Base-by-base conservation (phyloP, 495 filamentous ascomycete genomes). In the Darksidea phi region DNA sequence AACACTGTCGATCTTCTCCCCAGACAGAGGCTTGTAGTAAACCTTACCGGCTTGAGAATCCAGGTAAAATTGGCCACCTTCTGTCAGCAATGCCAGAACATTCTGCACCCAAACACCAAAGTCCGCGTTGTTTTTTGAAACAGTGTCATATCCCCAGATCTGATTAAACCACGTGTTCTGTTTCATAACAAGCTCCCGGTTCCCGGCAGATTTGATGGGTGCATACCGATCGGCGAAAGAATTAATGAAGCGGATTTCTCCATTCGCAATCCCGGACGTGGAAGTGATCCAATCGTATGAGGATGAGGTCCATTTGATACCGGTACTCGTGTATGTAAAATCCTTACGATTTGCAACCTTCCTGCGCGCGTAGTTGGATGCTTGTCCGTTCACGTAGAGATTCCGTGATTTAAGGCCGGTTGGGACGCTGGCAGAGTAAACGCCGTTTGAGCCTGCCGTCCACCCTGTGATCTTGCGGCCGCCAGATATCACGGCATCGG, bases 51-150 rank as follows among this genome's bases (percentile, higher is more conserved):
- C 26, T 11, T 11, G 6, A 25, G 48, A 25, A 36, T 52, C 48
- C 25, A 32, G 26, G 23, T 32, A 52, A 23, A 26, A 52, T 23
- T 52, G 21, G 11, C 25, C 48, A 23, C 48, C 48, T n/a, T 52
- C 48, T 8, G 11, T 10, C 25, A 52, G 23, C 15, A 52, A 18
- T 8, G 48, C 6, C 10, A 52, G 48, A 7, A 23, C 23, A 52
- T 52, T 52, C 26, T 52, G 48, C 18, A 52, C 48, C 48, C 48
- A 52, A 52, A 52, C 21, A n/a, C 48, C 48, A 18, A 32, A 52
- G 23, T 52, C 48, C 8, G 48, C 48, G 23, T 52, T 26, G 11
- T 10, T 8, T 25, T 25, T 36, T 13, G 26, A 36, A 28, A 32
- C 7, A 6, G 48, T 52, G 28, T 52, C 48, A 25, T 36, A 52